Evolutionary conservation across 352 stramenopile species (phyloP), one percentile per base, ranked within the genome.

Genomic region (Globisporangium solare): DNA sequence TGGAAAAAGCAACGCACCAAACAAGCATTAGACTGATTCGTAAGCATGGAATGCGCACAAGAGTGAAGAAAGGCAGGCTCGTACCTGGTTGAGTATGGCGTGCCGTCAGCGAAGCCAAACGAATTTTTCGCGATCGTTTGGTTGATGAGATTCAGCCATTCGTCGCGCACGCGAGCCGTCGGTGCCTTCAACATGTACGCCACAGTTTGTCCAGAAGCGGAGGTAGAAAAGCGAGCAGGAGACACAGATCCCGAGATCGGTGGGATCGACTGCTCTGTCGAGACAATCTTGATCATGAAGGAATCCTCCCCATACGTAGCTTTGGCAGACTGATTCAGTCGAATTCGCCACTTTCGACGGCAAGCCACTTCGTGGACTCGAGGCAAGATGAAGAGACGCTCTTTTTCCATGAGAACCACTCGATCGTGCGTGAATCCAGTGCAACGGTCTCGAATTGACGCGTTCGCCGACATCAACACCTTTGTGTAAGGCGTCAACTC

Each of bases 291-390:
- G 58, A 94, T 63, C 66, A 77, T 90, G 37, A 92, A 94, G 17
- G 80, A 81, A 40, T 94, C 84, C 7, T 94, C 84, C 12, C 84
- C 84, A 40, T 86, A 90, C 21, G 83, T 58, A 4, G 81, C 84
- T 59, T 77, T 76, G 1, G 75, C 79, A 2, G 63, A 56, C 4
- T 69, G 54, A 3, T 64, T 85, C 46, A 94, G 60, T 49, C 76
- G 73, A 13, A 92, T 54, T 41, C 59, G 67, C 84, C 84, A 94
- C 47, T 89, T 89, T 45, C 75, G 71, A 51, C 70, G 75, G 35
- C 84, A 92, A 1, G 74, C 73, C 14, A 90, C 74, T 45, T 94
- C 80, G 10, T 77, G 70, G 7, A 90, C 58, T 13, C 77, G 67
- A 22, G 67, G 74, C 12, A 92, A 46, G 41, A 92, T 76, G 51